Evolutionary conservation across 176 grass and related monocot species (phyloP).

Genomic region (Musa beccarii): DNA sequence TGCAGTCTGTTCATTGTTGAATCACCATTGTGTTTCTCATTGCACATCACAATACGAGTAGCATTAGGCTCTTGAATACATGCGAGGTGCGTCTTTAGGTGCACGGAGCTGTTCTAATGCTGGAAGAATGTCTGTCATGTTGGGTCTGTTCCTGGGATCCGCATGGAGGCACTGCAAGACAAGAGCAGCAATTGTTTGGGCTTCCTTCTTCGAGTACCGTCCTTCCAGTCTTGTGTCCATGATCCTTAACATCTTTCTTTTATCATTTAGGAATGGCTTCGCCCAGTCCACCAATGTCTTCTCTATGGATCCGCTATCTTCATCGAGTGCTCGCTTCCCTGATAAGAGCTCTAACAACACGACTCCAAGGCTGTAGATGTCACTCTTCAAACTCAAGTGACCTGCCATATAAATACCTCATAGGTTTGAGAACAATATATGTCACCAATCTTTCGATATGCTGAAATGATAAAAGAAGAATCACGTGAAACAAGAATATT

Average conservation of each 20-base stretch:
- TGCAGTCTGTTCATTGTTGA: too few species aligned
- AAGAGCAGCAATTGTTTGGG: not conserved
- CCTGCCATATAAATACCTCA: conserved; percentile 3
- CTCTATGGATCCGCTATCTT: not conserved
- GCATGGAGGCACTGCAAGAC: conserved; percentile 4
- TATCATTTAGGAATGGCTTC: not conserved
- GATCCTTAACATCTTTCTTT: conserved; percentile 9
- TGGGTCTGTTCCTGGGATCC: conserved; percentile 10
- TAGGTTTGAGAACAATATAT: too few species aligned
- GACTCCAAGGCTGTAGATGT: conserved; percentile 12
- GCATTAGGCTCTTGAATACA: not conserved
- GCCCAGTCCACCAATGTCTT: conserved; percentile 7
- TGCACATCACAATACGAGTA: not conserved
- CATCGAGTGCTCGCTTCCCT: conserved; percentile 16
- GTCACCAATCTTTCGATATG: too few species aligned
- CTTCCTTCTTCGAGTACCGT: conserved; percentile 18
- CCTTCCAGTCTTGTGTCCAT: conserved; percentile 17
- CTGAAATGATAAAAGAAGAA: too few species aligned
- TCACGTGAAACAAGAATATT: too few species aligned
- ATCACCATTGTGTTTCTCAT: too few species aligned
- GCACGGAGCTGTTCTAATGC: not conserved
- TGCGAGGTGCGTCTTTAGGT: not conserved
- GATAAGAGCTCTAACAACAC: conserved; percentile 15
- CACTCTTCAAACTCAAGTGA: conserved; percentile 16
- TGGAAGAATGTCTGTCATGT: conserved; percentile 12